Evolutionary conservation across 2,329 filamentous ascomycete species (phyloP).

Genomic region (Sporothrix mexicana): DNA sequence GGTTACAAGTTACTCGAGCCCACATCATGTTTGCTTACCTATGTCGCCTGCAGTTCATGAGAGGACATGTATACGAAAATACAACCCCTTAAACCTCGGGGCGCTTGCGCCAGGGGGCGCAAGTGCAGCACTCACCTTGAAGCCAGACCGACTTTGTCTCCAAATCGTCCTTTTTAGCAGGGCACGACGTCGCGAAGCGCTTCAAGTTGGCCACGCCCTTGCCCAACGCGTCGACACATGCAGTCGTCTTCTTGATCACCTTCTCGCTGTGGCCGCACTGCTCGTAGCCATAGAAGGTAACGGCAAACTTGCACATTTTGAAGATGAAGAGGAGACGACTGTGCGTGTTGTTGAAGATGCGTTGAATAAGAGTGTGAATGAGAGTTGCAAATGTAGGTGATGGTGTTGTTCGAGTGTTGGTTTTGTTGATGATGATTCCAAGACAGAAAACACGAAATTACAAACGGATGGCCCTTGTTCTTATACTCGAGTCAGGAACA

Average conservation of each 20-base stretch:
- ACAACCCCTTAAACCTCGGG: too few species aligned
- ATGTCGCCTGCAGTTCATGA: too few species aligned
- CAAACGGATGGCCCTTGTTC: background rate
- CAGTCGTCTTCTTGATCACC: background rate
- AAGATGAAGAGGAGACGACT: background rate
- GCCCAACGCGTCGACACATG: background rate
- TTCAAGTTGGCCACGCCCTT: too few species aligned
- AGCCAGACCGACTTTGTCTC: too few species aligned
- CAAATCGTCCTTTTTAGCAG: too few species aligned
- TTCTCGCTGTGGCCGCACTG: conserved; percentile 2
- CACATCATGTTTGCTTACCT: too few species aligned
- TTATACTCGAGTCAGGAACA: background rate
- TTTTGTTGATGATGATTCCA: background rate
- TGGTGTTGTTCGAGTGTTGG: background rate
- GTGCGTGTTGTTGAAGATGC: background rate
- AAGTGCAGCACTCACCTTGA: too few species aligned
- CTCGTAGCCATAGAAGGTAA: background rate
- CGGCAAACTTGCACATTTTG: background rate
- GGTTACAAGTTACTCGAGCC: too few species aligned
- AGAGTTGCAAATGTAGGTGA: background rate
- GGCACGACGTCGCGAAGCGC: too few species aligned
- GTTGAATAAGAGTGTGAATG: background rate
- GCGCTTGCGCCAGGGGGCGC: too few species aligned
- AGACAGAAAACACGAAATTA: background rate
- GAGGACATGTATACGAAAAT: too few species aligned